These are phyloP conservation scores for Echria macrotheca DNA, from an alignment of 495 filamentous ascomycete genomes.

Conservation along the genomic window DNA sequence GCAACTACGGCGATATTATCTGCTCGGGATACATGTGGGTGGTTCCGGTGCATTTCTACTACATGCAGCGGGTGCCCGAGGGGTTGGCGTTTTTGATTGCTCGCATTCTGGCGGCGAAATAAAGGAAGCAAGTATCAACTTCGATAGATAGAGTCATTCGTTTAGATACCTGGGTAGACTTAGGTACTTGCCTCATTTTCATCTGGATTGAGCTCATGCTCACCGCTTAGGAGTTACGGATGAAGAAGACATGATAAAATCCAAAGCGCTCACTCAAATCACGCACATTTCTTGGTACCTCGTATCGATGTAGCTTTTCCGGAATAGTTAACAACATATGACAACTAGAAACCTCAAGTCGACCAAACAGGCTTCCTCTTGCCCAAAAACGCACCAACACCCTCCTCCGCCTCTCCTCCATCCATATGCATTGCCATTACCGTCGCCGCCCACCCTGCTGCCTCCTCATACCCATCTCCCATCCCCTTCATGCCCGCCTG, in stretches of 20 bases:
- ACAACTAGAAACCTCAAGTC: too few relatives aligned
- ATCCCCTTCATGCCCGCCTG: constrained; percentile 16
- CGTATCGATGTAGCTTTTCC: too few relatives aligned
- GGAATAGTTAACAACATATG: too few relatives aligned
- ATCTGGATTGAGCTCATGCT: too few relatives aligned
- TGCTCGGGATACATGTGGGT: not conserved
- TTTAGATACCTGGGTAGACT: too few relatives aligned
- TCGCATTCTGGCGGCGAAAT: not conserved
- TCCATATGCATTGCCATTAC: constrained; percentile 22
- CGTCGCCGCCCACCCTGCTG: constrained; percentile 16
- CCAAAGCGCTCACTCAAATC: too few relatives aligned
- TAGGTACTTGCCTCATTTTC: too few relatives aligned
- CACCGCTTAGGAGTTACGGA: too few relatives aligned
- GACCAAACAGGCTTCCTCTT: constrained; percentile 17
- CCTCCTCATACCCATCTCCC: constrained; percentile 17
- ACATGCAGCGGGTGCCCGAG: not conserved
- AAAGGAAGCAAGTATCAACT: too few relatives aligned
- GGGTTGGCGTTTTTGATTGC: not conserved
- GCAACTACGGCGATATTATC: constrained; percentile 2
- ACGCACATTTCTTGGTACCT: too few relatives aligned
- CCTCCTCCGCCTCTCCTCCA: constrained; percentile 23
- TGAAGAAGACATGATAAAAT: too few relatives aligned
- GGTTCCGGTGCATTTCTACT: not conserved
- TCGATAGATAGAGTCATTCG: too few relatives aligned
- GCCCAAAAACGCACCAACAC: constrained; percentile 20